phyloP scores from a whole-genome alignment of 208 protist genomes.

The Herpetomonas tarakana region DNA sequence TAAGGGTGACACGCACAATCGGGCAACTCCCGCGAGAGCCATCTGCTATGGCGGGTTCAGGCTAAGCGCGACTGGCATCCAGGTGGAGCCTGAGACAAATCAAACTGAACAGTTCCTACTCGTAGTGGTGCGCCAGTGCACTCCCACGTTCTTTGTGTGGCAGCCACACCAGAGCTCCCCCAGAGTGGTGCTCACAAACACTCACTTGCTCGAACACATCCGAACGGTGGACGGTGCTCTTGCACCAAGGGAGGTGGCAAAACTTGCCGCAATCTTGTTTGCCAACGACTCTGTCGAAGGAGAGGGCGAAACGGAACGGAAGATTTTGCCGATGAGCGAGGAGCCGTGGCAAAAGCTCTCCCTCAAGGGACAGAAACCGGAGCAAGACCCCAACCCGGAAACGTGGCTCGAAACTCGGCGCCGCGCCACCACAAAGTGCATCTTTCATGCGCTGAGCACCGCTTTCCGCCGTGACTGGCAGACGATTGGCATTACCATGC shows the following conservation, averaged over 20 bases:
- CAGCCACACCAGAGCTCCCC: slow-evolving; percentile 6
- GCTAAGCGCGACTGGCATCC: no score
- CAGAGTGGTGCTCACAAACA: slow-evolving; percentile 18
- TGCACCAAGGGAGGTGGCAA: neutral
- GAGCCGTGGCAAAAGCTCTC: slow-evolving; percentile 13
- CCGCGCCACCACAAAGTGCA: slow-evolving; percentile 20
- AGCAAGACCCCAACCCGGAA: neutral
- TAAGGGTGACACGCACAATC: no score
- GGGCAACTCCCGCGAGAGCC: no score
- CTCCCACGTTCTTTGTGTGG: slow-evolving; percentile 16
- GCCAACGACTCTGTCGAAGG: neutral
- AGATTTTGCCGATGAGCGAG: slow-evolving; percentile 11
- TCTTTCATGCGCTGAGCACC: slow-evolving; percentile 38
- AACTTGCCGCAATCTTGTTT: slow-evolving; percentile 3
- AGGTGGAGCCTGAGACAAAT: no score
- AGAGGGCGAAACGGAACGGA: neutral
- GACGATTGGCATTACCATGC: slow-evolving; percentile 22
- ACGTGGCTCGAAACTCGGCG: slow-evolving; percentile 6
- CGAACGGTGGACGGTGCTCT: slow-evolving; percentile 13
- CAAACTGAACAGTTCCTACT: no score
- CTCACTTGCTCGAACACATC: slow-evolving; percentile 13
- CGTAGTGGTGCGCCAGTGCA: slow-evolving; percentile 7
- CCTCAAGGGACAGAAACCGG: neutral
- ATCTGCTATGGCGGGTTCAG: no score
- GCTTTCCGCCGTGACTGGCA: slow-evolving; percentile 37